Conservation (phyloP, 768 basidiomycete genomes). For the Calvatia gigantea region DNA sequence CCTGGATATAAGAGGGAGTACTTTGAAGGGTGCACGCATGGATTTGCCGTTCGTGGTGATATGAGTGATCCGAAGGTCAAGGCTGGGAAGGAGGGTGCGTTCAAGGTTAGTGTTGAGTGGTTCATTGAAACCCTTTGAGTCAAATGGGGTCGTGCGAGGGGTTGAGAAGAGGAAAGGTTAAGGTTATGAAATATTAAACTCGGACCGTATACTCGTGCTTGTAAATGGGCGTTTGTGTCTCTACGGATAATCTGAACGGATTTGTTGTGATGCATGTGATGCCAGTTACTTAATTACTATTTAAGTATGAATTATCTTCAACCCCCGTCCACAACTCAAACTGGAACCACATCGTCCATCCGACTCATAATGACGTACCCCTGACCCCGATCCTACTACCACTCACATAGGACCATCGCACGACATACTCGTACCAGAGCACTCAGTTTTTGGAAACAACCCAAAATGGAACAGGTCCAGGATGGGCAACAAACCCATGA, state of each 20-base stretch:
- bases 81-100: conserved; percentile 62
- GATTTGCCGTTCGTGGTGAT: conserved; percentile 53
- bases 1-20: conserved; percentile 48
- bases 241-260: no score
- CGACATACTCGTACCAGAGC: background rate
- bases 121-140: conserved; percentile 35
- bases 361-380: no score
- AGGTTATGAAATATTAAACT: background rate
- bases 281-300: no score
- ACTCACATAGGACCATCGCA: background rate
- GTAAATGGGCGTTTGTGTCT: no score
- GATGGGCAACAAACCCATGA: background rate
- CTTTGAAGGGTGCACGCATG: conserved; percentile 47
- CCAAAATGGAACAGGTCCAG: no score
- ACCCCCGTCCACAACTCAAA: no score
- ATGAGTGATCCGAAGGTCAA: conserved; percentile 46
- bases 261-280: no score
- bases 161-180: background rate
- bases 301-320: no score
- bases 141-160: background rate
- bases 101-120: conserved; percentile 55
- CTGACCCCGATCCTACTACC: no score
- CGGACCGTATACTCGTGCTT: no score
- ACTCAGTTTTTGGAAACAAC: background rate
- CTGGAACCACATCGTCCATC: no score